Percentiles rank a stretch among this genome's conserved stretches.
Conservation (phyloP, 2,329 filamentous ascomycete genomes). For the Neonectria punicea region DNA sequence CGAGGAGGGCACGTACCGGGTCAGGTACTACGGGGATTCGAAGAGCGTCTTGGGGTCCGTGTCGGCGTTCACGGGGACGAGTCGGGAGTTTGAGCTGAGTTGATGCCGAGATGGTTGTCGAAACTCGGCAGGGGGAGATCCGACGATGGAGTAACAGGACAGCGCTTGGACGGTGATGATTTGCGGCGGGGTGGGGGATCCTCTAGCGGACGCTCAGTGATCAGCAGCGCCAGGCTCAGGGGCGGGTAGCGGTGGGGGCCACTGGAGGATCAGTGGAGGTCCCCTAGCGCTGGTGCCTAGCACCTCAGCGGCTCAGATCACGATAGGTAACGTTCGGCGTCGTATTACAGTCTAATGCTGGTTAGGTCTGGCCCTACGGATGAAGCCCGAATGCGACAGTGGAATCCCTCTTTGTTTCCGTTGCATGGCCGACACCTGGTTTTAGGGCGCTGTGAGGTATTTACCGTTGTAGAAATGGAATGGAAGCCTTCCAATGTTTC, state of each 20-base stretch:
- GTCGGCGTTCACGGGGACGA: constrained; percentile 21
- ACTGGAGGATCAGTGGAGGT: not conserved
- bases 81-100: constrained; percentile 18
- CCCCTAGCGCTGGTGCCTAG: not conserved
- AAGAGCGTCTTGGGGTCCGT: constrained; percentile 57
- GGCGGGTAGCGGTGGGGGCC: not conserved
- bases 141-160: not conserved
- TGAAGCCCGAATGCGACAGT: not conserved
- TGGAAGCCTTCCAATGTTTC: not conserved
- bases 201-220: not conserved
- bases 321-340: not conserved
- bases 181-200: no score
- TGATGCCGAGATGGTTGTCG: not conserved
- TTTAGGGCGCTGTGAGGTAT: no score
- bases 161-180: not conserved
- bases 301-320: not conserved
- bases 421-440: not conserved
- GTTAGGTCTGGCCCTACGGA: not conserved
- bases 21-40: constrained; percentile 86
- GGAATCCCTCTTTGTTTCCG: not conserved
- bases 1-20: constrained; percentile 75
- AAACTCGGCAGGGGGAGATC: not conserved
- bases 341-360: not conserved
- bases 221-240: not conserved
- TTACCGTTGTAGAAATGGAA: no score